Evolutionary conservation across 306 rosid genomes (phyloP).

Genomic region (Trifolium fragiferum): DNA sequence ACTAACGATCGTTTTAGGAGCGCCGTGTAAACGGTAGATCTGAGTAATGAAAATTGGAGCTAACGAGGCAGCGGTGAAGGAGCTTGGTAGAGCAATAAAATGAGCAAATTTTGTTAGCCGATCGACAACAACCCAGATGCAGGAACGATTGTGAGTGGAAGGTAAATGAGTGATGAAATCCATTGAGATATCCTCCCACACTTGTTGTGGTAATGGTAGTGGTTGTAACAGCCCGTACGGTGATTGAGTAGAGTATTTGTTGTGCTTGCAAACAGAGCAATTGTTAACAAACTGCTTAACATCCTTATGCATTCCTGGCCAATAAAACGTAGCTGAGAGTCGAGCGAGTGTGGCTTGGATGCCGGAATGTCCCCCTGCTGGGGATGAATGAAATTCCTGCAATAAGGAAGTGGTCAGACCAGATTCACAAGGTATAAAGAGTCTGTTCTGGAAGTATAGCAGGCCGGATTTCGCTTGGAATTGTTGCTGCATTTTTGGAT

Average conservation of each 20-base stretch:
- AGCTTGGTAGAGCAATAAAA: background rate
- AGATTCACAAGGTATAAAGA: background rate
- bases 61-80: too few species aligned
- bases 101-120: background rate
- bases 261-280: background rate
- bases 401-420: background rate
- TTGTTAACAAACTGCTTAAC: background rate
- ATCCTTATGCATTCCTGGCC: background rate
- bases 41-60: too few species aligned
- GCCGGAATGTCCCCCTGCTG: background rate
- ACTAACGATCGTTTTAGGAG: too few species aligned
- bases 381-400: background rate
- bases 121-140: background rate
- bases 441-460: too few species aligned
- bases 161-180: background rate
- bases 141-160: background rate
- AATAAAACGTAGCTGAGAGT: background rate
- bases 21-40: too few species aligned
- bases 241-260: background rate
- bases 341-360: background rate
- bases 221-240: background rate
- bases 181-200: too few species aligned
- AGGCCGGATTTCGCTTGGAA: background rate
- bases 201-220: background rate
- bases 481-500: background rate